These are phyloP conservation scores for Xylariaceae sp. DNA, from an alignment of 2,329 filamentous ascomycete species.

Conservation along the genomic window DNA sequence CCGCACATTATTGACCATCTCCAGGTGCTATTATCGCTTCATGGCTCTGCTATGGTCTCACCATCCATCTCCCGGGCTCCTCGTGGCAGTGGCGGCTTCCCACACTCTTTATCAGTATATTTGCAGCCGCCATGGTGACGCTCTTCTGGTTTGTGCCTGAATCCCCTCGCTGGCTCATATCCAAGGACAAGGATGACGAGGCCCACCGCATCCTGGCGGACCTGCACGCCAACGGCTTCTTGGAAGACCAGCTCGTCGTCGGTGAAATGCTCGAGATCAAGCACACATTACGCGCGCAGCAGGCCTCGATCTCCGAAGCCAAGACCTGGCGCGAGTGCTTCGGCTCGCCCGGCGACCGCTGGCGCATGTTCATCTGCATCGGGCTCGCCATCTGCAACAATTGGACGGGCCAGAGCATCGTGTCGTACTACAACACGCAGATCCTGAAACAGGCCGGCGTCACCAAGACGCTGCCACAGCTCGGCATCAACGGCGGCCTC, in stretches of 20 bases:
- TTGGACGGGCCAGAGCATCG: conserved; percentile 33
- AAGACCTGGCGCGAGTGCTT: conserved; percentile 39
- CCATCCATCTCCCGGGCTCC: conserved; percentile 6
- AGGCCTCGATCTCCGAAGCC: conserved; percentile 37
- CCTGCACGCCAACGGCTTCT: conserved; percentile 30
- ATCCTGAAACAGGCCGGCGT: conserved; percentile 30
- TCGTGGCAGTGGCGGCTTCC: conserved; percentile 38
- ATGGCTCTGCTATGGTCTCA: conserved; percentile 16
- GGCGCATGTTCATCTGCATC: conserved; percentile 49
- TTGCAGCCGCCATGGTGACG: conserved; percentile 18
- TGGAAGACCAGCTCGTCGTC: conserved; percentile 34
- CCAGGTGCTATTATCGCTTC: conserved; percentile 15
- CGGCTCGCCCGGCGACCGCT: conserved; percentile 49
- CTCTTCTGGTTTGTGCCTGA: conserved; percentile 34
- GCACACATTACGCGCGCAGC: conserved; percentile 38
- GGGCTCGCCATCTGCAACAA: conserved; percentile 53
- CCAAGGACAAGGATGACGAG: conserved; percentile 31
- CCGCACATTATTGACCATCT: too few species aligned
- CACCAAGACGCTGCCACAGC: conserved; percentile 25
- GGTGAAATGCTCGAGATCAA: conserved; percentile 39
- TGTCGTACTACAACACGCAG: conserved; percentile 31
- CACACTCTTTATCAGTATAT: conserved; percentile 39
- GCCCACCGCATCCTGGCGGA: conserved; percentile 16
- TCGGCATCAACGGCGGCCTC: conserved; percentile 28
- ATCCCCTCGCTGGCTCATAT: conserved; percentile 41